Conservation (phyloP, 2,329 filamentous ascomycete species). For the Phoma sp. region DNA sequence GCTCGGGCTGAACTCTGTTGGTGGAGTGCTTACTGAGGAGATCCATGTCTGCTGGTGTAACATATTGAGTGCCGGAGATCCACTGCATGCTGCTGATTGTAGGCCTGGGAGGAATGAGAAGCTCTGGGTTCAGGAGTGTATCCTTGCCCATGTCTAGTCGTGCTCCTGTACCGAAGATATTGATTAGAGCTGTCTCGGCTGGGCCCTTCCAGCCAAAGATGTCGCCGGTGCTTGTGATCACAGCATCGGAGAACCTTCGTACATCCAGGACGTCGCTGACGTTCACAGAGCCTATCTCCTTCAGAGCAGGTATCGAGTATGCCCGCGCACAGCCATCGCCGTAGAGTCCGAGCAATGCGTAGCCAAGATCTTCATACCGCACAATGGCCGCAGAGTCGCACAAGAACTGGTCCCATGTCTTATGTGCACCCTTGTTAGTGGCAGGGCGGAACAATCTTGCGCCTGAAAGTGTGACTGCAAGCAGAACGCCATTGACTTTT, state of each 20-base stretch:
- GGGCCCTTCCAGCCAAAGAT: conserved; percentile 89
- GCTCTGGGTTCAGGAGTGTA: conserved; percentile 77
- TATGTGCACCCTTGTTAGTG: conserved; percentile 86
- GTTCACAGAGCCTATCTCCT: conserved; percentile 75
- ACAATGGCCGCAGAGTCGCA: conserved; percentile 83
- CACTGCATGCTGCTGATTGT: conserved; percentile 96
- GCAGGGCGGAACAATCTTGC: conserved; percentile 89
- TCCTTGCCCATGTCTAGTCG: conserved; percentile 67
- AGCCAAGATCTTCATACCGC: conserved; percentile 75
- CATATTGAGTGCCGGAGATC: conserved; percentile 92
- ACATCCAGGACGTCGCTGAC: conserved; percentile 74
- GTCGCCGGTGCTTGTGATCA: conserved; percentile 79
- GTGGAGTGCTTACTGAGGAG: conserved; percentile 65
- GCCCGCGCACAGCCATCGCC: conserved; percentile 80
- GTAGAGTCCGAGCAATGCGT: conserved; percentile 83
- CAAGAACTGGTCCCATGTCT: conserved; percentile 81
- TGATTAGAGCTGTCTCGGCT: conserved; percentile 81
- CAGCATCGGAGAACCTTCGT: conserved; percentile 70
- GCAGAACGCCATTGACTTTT: conserved; percentile 79
- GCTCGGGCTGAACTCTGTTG: neutral
- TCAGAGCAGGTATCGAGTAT: conserved; percentile 85
- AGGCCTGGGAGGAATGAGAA: conserved; percentile 77
- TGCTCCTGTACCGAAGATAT: conserved; percentile 80
- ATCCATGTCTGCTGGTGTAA: conserved; percentile 87
- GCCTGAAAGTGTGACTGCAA: conserved; percentile 76